These are phyloP conservation scores for Nidularia pulvinata DNA, from an alignment of 768 basidiomycete species.

Conservation along the genomic window DNA sequence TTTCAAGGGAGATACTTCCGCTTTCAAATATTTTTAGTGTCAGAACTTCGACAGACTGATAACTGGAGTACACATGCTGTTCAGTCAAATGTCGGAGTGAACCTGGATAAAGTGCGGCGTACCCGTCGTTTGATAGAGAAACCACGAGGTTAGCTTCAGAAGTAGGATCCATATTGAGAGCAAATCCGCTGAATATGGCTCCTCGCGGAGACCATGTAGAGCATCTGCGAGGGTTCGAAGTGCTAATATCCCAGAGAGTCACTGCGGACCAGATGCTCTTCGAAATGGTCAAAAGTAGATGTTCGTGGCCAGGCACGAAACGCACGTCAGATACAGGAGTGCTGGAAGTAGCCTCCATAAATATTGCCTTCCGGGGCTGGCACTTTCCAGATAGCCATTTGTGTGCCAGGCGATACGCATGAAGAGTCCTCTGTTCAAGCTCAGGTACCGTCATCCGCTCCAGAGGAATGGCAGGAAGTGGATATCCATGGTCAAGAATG, in stretches of 20 bases:
- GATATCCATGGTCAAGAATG: conserved; percentile 44
- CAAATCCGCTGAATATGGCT: conserved; percentile 50
- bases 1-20: conserved; percentile 19
- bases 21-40: conserved; percentile 11
- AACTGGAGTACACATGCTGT: conserved; percentile 13
- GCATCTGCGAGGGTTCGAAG: conserved; percentile 18
- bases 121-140: conserved; percentile 47
- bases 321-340: conserved; percentile 51
- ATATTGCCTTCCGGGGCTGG: conserved; percentile 8
- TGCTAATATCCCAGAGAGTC: conserved; percentile 47
- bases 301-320: conserved; percentile 45
- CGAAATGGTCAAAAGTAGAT: conserved; percentile 51
- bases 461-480: conserved; percentile 43
- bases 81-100: conserved; percentile 11
- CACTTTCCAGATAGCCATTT: conserved; percentile 38
- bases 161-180: conserved; percentile 42
- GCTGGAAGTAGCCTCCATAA: conserved; percentile 29
- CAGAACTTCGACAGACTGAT: conserved; percentile 28
- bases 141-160: conserved; percentile 52
- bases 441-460: conserved; percentile 31
- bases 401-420: conserved; percentile 43
- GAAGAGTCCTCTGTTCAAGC: conserved; percentile 42
- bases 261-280: conserved; percentile 63
- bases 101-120: conserved; percentile 15
- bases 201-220: conserved; percentile 56